Evolutionary conservation across 2,329 filamentous ascomycete species (phyloP), one percentile per base, ranked within the genome.

Genomic region (Pseudophaeomoniella oleicola): DNA sequence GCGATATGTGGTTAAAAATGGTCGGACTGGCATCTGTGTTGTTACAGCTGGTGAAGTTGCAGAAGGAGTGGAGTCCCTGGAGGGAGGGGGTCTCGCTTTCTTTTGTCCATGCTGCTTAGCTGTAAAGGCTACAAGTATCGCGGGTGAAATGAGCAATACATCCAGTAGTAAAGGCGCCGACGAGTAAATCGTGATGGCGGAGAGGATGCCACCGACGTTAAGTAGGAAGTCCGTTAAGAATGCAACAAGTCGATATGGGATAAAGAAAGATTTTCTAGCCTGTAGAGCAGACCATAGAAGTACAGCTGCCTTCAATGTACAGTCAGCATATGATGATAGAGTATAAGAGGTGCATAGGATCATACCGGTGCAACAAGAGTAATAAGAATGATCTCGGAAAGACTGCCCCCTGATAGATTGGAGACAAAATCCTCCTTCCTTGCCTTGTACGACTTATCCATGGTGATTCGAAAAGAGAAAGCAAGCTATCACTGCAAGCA

Each of bases 351-450:
- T 14, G 13, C 10, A 22, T n/a, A 57, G n/a, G n/a, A n/a, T n/a
- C 73, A 53, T 72, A 94, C 90, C 52, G 87, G 78, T 53, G 85
- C 84, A 44, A 93, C 79, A 34, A 82, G 71, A 34, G 83, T 85
- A 47, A 96, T 82, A 49, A 74, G 71, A 56, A 87, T 88, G 62
- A 98, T 87, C 56, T 98, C 90, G 47, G 70, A 64, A 42, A 93
- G 77, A 19, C 76, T 71, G 40, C 90, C 85, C 30, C 90, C 90
- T 4, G 80, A 78, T 18, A 94, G 74, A 56, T 86, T 83, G 37
- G 88, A 94, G 52, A 98, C 90, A 57, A 94, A 94, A 53, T 85
- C 85, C 66, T 93, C 87, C 64, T 98, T 98, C 47, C 81, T 70
- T 51, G 81, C 74, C 63, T 94, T 98, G 67, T 94, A 94, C 59